Evolutionary conservation across 225 moss, liverwort and hornwort species (phyloP).

Genomic region (Thuidium tamariscinum): DNA sequence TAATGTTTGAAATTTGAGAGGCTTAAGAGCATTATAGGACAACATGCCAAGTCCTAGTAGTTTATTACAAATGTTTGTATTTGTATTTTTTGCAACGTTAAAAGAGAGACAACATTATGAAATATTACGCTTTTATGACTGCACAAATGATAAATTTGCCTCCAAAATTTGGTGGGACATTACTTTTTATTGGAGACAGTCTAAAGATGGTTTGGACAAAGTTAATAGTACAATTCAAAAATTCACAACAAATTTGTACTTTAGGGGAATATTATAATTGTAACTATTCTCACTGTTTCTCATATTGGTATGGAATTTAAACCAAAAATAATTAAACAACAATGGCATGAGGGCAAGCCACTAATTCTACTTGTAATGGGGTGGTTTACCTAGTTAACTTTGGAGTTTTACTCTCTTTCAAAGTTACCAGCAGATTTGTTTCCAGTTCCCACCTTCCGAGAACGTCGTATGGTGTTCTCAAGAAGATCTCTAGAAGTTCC

Average conservation of each 20-base stretch:
- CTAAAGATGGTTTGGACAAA: too few relatives aligned
- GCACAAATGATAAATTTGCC: background rate
- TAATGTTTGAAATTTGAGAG: background rate
- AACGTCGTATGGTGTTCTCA: too few relatives aligned
- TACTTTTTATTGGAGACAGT: background rate
- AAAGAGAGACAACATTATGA: background rate
- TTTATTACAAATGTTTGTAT: background rate
- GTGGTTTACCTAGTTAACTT: background rate
- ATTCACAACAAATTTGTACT: too few relatives aligned
- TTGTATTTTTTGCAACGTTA: background rate
- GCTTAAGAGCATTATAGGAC: background rate
- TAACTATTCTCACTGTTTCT: too few relatives aligned
- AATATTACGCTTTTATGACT: rapidly evolving
- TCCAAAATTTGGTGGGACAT: background rate
- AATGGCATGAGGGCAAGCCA: background rate
- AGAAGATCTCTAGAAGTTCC: background rate
- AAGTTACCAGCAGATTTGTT: too few relatives aligned
- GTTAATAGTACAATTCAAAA: too few relatives aligned
- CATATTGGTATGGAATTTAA: too few relatives aligned
- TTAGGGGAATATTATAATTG: too few relatives aligned
- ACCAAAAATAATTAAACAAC: too few relatives aligned
- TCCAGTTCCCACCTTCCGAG: too few relatives aligned
- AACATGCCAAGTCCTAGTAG: background rate
- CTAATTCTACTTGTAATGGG: background rate
- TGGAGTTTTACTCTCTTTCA: background rate